These are phyloP conservation scores for Cryptococcus deneoformans DNA, from an alignment of 1,284 basidiomycete genomes.

Conservation along the genomic window DNA sequence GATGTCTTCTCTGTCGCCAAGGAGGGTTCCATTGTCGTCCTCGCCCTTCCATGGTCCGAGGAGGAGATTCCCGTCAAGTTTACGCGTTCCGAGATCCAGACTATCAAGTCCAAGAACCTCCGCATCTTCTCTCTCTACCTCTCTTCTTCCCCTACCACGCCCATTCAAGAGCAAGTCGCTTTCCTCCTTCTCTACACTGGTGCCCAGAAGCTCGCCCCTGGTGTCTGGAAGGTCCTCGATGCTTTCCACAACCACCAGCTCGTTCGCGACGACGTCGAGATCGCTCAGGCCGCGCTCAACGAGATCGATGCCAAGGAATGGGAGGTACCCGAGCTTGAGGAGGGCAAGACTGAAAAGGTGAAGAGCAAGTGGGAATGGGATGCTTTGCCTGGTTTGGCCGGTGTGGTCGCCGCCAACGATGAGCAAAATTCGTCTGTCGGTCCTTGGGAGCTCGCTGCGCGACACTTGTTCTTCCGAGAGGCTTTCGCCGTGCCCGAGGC, in stretches of 20 bases:
- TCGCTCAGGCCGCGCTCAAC: constrained; percentile 43
- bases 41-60: constrained; percentile 49
- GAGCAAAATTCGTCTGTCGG: constrained; percentile 38
- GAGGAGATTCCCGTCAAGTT: constrained; percentile 48
- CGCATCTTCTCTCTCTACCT: constrained; percentile 50
- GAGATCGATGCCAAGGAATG: constrained; percentile 37
- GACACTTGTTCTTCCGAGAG: constrained; percentile 82
- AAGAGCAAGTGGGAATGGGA: constrained; percentile 49
- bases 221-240: constrained; percentile 47
- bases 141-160: constrained; percentile 30
- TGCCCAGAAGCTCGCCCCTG: constrained; percentile 33
- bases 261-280: constrained; percentile 45
- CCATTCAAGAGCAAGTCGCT: constrained; percentile 47
- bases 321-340: constrained; percentile 36
- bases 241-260: constrained; percentile 46
- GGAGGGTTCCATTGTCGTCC: constrained; percentile 43
- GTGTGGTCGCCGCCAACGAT: constrained; percentile 39
- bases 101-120: constrained; percentile 46
- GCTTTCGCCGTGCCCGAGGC: constrained; percentile 59
- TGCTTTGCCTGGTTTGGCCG: constrained; percentile 38
- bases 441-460: constrained; percentile 82
- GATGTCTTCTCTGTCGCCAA: constrained; percentile 42
- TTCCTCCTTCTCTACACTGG: constrained; percentile 52
- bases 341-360: constrained; percentile 41
- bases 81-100: constrained; percentile 37